Evolutionary conservation across 1,284 basidiomycete genomes (phyloP), one percentile per base, ranked within the genome.

Genomic region (Cerioporus squamosus): DNA sequence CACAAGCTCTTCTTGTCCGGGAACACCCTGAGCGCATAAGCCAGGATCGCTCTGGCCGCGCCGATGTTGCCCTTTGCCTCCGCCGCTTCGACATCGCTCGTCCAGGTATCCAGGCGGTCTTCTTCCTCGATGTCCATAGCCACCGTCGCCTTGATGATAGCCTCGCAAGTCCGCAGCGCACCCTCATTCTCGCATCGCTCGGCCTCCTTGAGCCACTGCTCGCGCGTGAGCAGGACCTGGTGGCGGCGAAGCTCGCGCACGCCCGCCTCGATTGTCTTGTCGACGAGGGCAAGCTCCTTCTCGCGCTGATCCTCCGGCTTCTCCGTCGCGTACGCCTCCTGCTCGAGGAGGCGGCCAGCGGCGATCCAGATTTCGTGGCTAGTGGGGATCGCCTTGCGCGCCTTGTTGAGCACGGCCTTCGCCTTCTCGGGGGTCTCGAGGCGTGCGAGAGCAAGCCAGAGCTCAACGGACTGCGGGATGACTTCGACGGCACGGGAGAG

Each of bases 301-400:
- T 83, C 81, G 9, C 78, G 77, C 57, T 85, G 79, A 46, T 83
- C 83, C 0, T 77, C 75, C 0, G 83, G 71, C 67, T 90, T 87
- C 5, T 77, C 78, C 2, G 75, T 64, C 22, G 75, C 72, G 36
- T 72, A 77, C 8, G 87, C 83, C 72, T 91, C 86, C 68, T 97
- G 95, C 74, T 99, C 97, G 29, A 96, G 81, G 6, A 99, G 77
- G 26, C 96, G 84, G 33, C 91, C 94, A 0, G 96, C 97, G 4
- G 97, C 96, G 65, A 99, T 97, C 96, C 97, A 99, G 61, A 99
- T 98, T 70, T 99, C 97, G 76, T 98, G 96, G 38, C 90, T 93
- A 0, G 97, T 98, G 0, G 96, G 97, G 26, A 99, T 89, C 7
- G 92, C 90, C 72, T 94, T 94, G 51, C 96, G 89, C 1, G 97